Evolutionary conservation across 169 alveolate genomes (phyloP).

Genomic region (Eimeria sp.): DNA sequence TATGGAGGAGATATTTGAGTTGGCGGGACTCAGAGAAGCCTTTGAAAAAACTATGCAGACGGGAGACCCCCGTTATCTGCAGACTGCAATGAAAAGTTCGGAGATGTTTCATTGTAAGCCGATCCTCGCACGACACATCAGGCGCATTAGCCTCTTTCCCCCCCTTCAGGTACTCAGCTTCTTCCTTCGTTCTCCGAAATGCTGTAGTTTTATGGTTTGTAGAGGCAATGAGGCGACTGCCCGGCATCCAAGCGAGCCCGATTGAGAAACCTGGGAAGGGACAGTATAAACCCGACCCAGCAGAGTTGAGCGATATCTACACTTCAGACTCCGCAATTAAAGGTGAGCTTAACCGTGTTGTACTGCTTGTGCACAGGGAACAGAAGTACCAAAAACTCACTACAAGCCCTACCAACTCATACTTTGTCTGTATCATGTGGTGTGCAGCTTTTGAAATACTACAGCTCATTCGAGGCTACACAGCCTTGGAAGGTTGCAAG

Average conservation of each 20-base stretch:
- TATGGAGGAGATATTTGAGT: constrained; percentile 18
- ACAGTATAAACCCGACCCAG: constrained; percentile 22
- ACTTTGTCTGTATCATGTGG: neutral
- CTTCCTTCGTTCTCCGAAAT: neutral
- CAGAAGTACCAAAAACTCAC: neutral
- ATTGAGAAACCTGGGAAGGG: constrained; percentile 29
- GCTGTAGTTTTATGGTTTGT: constrained; percentile 32
- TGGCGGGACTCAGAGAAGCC: constrained; percentile 28
- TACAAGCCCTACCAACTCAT: neutral
- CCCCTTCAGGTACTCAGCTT: neutral
- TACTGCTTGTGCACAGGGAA: neutral
- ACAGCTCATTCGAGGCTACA: constrained; percentile 35
- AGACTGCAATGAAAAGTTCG: constrained; percentile 54
- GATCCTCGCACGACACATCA: too few relatives aligned
- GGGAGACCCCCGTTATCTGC: constrained; percentile 42
- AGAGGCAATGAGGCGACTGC: constrained; percentile 54
- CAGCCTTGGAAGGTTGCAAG: constrained; percentile 42
- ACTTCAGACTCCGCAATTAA: constrained; percentile 44
- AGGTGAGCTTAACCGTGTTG: neutral
- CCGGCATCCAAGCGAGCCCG: constrained; percentile 45
- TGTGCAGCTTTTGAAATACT: constrained; percentile 51
- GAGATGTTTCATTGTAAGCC: constrained; percentile 1
- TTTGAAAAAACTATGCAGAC: neutral
- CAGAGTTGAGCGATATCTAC: constrained; percentile 42
- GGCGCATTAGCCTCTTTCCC: neutral